Conservation (phyloP, 176 grass and related monocot species). For the Ampelocalamus luodianensis region DNA sequence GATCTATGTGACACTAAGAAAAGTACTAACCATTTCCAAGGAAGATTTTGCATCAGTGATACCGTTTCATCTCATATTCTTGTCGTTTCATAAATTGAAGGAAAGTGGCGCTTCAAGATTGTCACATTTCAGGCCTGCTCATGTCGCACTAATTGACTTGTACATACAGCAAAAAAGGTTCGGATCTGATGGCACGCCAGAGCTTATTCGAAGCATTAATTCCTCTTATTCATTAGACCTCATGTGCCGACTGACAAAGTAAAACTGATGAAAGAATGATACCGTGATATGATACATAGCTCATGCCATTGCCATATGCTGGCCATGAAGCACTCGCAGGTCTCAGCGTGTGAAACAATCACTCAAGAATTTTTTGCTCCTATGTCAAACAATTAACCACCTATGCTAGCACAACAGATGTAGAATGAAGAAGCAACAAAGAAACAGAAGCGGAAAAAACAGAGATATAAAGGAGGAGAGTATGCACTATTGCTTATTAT, state of each 20-base stretch:
- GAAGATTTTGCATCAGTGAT: background rate
- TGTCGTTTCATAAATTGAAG: background rate
- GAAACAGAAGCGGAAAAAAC: background rate
- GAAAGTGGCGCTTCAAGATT: background rate
- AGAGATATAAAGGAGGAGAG: slow-evolving; percentile 15
- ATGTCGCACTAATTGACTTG: background rate
- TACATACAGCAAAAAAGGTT: background rate
- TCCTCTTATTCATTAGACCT: slow-evolving; percentile 17
- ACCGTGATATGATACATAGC: background rate
- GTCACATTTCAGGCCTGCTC: background rate
- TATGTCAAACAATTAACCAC: slow-evolving; percentile 48
- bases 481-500: slow-evolving; percentile 57
- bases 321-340: background rate
- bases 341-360: slow-evolving; percentile 35
- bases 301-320: slow-evolving; percentile 34
- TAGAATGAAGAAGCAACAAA: slow-evolving; percentile 25
- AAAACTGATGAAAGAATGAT: slow-evolving; percentile 38
- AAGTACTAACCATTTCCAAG: background rate
- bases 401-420: slow-evolving; percentile 48
- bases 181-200: background rate
- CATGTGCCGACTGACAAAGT: background rate
- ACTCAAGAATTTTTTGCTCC: slow-evolving; percentile 27
- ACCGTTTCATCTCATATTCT: background rate
- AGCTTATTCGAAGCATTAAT: background rate
- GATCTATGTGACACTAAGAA: background rate